These are phyloP conservation scores for Xerocomellus chrysenteron DNA, from an alignment of 768 basidiomycete genomes.

Conservation along the genomic window DNA sequence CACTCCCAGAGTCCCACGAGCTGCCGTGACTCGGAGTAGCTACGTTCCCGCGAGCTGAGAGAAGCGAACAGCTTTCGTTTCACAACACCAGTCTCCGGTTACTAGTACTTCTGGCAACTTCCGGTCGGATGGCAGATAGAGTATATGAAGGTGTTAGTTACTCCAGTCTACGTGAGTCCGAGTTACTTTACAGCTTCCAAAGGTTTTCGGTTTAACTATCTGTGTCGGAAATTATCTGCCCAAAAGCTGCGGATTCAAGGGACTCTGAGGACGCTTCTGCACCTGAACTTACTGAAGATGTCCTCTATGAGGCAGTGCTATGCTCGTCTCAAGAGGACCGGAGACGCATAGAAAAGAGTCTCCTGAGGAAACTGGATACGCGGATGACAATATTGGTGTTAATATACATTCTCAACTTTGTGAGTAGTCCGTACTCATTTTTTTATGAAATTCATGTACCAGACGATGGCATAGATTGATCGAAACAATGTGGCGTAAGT, in stretches of 20 bases:
- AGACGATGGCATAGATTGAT: conserved; percentile 47
- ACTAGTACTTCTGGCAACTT: neutral
- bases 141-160: conserved; percentile 7
- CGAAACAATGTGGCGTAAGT: conserved; percentile 68
- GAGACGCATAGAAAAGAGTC: conserved; percentile 40
- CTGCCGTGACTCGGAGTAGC: neutral
- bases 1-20: too few relatives aligned
- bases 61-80: neutral
- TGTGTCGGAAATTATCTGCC: neutral
- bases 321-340: conserved; percentile 22
- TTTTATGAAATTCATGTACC: neutral
- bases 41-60: neutral
- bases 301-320: neutral
- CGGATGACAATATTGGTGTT: conserved; percentile 37
- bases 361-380: conserved; percentile 36
- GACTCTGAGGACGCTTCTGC: conserved; percentile 2
- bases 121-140: conserved; percentile 10
- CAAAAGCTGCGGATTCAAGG: conserved; percentile 1
- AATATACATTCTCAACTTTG: conserved; percentile 38
- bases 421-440: conserved; percentile 16
- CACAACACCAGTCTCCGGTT: neutral
- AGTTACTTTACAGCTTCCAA: neutral
- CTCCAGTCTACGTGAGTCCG: conserved; percentile 19
- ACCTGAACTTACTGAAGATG: neutral
- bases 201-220: neutral